Conservation (phyloP, 2,329 filamentous ascomycete species). For the Phialophora verrucosa region DNA sequence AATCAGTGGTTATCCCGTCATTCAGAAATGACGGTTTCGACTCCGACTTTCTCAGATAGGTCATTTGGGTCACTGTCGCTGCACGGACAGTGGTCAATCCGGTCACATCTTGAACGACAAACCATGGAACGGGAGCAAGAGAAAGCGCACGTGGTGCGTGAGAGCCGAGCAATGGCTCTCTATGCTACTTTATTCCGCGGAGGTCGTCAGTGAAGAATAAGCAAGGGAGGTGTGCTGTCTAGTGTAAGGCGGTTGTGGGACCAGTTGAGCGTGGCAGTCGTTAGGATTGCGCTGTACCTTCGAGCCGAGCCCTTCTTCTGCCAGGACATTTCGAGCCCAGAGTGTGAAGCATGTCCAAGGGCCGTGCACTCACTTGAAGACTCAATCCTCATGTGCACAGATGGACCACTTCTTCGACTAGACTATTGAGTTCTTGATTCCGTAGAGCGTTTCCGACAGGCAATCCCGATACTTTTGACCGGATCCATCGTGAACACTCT, state of each 20-base stretch:
- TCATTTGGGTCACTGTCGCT: constrained; percentile 28
- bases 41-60: constrained; percentile 24
- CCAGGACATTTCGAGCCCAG: background rate
- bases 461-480: background rate
- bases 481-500: background rate
- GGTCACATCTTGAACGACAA: constrained; percentile 28
- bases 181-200: constrained; percentile 5
- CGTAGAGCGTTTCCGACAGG: background rate
- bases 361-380: background rate
- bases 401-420: background rate
- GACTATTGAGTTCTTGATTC: background rate
- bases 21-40: constrained; percentile 6
- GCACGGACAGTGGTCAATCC: constrained; percentile 23
- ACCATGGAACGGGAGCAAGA: constrained; percentile 16
- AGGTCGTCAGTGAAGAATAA: background rate
- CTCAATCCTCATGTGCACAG: background rate
- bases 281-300: background rate
- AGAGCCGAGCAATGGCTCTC: constrained; percentile 16
- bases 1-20: constrained; percentile 10
- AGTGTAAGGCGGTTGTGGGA: background rate
- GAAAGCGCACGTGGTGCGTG: constrained; percentile 3
- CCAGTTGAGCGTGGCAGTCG: background rate
- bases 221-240: background rate
- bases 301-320: background rate
- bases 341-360: background rate